Evolutionary conservation across 2,329 filamentous ascomycete species (phyloP).

Genomic region (Penicillium sp.): DNA sequence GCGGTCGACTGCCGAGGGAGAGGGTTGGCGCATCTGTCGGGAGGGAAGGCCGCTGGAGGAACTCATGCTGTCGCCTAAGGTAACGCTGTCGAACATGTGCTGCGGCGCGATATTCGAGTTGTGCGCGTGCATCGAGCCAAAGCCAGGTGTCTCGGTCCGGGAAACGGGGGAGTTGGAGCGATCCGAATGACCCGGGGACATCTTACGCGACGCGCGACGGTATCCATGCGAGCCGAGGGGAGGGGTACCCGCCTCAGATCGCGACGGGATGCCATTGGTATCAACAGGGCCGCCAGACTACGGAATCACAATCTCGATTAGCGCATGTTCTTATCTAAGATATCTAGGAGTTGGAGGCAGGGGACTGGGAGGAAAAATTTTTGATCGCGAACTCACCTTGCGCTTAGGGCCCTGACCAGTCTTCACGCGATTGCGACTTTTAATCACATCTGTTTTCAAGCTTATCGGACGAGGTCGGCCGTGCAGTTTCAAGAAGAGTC

Average conservation of each 20-base stretch:
- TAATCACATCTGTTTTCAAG: conserved; percentile 98
- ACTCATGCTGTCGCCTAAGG: conserved; percentile 68
- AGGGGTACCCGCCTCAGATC: conserved; percentile 56
- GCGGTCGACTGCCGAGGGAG: conserved; percentile 60
- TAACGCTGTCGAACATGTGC: conserved; percentile 72
- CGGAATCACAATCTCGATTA: conserved; percentile 21
- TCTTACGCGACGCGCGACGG: conserved; percentile 68
- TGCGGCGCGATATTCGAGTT: conserved; percentile 68
- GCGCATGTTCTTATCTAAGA: conserved; percentile 25
- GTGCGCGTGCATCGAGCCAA: conserved; percentile 55
- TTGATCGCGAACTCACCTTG: conserved; percentile 60
- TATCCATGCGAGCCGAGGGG: conserved; percentile 57
- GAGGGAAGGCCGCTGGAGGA: conserved; percentile 49
- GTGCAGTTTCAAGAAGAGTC: conserved; percentile 94
- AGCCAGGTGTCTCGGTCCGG: conserved; percentile 72
- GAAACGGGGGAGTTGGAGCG: conserved; percentile 76
- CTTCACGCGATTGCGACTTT: conserved; percentile 97
- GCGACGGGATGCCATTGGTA: conserved; percentile 58
- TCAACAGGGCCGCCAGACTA: conserved; percentile 48
- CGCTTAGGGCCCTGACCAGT: conserved; percentile 77
- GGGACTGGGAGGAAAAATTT: conserved; percentile 20
- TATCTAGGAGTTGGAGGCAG: conserved; percentile 5
- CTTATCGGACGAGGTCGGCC: conserved; percentile 90
- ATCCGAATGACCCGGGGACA: conserved; percentile 69
- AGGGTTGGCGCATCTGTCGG: conserved; percentile 55